Percentiles rank a stretch among this genome's conserved stretches.
Evolutionary conservation across 2,329 filamentous ascomycete genomes (phyloP).

Genomic region (Aotearoamyces nothofagi): DNA sequence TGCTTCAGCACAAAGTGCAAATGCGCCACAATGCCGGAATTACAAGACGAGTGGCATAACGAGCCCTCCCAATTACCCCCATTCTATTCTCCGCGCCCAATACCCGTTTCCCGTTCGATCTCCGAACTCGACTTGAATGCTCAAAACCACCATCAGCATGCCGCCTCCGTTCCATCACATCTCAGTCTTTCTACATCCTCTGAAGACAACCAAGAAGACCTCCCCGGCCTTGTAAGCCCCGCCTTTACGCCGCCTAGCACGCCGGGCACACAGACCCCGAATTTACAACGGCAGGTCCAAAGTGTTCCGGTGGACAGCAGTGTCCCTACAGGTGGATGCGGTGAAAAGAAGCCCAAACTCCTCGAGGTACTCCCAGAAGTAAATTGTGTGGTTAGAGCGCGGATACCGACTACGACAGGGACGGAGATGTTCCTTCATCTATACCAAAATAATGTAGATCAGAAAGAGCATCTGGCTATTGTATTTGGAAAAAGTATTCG

Average conservation of each 20-base stretch:
- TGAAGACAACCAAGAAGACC: slow-evolving; percentile 5
- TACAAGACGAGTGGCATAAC: slow-evolving; percentile 10
- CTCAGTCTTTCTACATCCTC: slow-evolving; percentile 4
- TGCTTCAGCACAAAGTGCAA: too few relatives aligned
- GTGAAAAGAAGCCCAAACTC: slow-evolving; percentile 51
- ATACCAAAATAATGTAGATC: slow-evolving; percentile 84
- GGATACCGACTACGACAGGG: slow-evolving; percentile 82
- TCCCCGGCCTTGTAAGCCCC: slow-evolving; percentile 55
- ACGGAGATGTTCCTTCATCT: slow-evolving; percentile 96
- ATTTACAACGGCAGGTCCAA: slow-evolving; percentile 15
- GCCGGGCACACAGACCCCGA: slow-evolving; percentile 40
- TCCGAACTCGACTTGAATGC: slow-evolving; percentile 19
- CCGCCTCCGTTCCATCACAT: slow-evolving; percentile 4
- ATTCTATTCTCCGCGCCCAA: slow-evolving; percentile 20
- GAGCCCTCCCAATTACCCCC: slow-evolving; percentile 15
- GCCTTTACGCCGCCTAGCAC: slow-evolving; percentile 64
- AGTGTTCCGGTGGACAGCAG: slow-evolving; percentile 41
- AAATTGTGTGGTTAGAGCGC: slow-evolving; percentile 84
- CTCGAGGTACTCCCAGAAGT: slow-evolving; percentile 67
- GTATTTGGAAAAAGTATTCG: slow-evolving; percentile 85
- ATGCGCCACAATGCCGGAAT: slow-evolving; percentile 5
- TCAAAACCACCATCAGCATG: slow-evolving; percentile 2
- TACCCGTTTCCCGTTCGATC: slow-evolving; percentile 19
- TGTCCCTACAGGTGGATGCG: slow-evolving; percentile 36
- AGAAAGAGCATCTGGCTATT: slow-evolving; percentile 92